Percentiles rank a stretch among this genome's conserved stretches.
Conservation (phyloP, 768 basidiomycete species). For the Lactifluus pinguis region DNA sequence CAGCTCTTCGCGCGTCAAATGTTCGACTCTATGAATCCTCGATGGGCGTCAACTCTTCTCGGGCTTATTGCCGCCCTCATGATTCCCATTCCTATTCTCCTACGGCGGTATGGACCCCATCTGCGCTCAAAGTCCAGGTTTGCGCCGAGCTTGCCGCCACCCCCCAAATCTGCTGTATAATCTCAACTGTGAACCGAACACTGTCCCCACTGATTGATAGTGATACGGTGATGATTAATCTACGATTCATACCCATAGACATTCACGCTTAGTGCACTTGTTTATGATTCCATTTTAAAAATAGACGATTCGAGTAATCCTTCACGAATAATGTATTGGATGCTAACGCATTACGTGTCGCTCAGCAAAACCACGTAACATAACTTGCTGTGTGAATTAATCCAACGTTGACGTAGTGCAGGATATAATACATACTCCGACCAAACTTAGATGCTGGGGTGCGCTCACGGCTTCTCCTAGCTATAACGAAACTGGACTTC, state of each 20-base stretch:
- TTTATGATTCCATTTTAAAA: no score
- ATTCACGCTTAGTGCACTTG: neutral
- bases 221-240: no score
- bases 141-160: neutral
- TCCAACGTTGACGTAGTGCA: no score
- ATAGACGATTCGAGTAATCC: no score
- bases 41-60: conserved; percentile 52
- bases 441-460: no score
- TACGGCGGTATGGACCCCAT: conserved; percentile 20
- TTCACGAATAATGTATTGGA: no score
- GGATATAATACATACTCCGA: no score
- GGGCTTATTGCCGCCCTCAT: conserved; percentile 43
- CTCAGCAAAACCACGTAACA: no score
- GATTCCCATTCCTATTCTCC: conserved; percentile 33
- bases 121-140: conserved; percentile 17
- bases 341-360: no score
- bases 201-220: neutral
- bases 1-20: conserved; percentile 47
- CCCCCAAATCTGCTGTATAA: conserved; percentile 7
- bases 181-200: neutral
- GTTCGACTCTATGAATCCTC: conserved; percentile 40
- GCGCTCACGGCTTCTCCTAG: no score
- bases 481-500: neutral
- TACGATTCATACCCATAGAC: neutral
- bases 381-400: no score